Evolutionary conservation across 2,329 filamentous ascomycete genomes (phyloP), one percentile per base, ranked within the genome.

Genomic region (Penicillium sp.): DNA sequence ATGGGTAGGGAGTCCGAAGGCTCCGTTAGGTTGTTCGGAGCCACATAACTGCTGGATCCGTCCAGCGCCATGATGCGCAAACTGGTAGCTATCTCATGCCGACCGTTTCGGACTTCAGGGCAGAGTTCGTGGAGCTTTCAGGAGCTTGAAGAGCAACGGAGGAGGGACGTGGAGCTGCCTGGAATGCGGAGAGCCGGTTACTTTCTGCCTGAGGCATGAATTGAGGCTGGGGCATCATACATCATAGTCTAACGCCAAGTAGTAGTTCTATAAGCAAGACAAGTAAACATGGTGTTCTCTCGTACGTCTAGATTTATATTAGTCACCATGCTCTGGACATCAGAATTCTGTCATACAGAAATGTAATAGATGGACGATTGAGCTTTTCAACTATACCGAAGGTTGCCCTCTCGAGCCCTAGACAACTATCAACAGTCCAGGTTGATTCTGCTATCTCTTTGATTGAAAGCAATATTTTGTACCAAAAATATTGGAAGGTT

Each of bases 1-100:
- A 99, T 96, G 70, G 94, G 93, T 62, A 94, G 82, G 59, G 88
- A 84, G 70, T 89, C 86, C 65, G 86, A 82, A 58, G 85, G 78
- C 70, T 87, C 84, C 66, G 85, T 82, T 62, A 88, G 81, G 76
- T 84, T 85, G 77, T 83, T 86, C 74, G 88, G 86, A 75, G 88
- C 85, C 74, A 84, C 86, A 82, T 93, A 92, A 82, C 90, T 90
- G 81, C 87, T 88, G 73, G 87, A 85, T 73, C 84, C 80, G 76
- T 90, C 86, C 81, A 90, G 85, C 80, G 89, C 88, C 90, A 92
- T 92, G 56, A 67, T 78, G 79, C 78, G 76, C 77, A 65, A 70
- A 61, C 66, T 62, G 57, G 69, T 58, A 40, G 26, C 64, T 76
- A 75, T 67, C 64, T 72, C 73, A 77, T 76, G 68, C 65, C 73